These are phyloP conservation scores for Linum trigynum DNA, from an alignment of 345 rosid species.

Conservation along the genomic window DNA sequence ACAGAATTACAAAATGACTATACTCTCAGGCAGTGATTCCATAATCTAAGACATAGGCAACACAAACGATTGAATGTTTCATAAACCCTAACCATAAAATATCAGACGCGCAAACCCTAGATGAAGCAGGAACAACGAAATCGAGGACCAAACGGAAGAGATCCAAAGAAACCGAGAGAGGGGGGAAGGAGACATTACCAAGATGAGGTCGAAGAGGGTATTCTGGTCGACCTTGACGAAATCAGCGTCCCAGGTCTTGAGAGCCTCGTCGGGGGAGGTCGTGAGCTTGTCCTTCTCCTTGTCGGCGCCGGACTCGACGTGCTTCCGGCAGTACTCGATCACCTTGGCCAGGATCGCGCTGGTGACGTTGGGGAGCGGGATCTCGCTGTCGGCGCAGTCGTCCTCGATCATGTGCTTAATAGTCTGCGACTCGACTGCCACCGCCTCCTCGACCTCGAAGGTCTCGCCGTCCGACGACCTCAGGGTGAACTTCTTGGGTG, in stretches of 20 bases:
- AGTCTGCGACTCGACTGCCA: slow-evolving; percentile 54
- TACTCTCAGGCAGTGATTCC: too few species aligned
- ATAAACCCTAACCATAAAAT: too few species aligned
- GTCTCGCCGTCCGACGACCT: slow-evolving; percentile 57
- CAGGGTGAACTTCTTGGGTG: slow-evolving; percentile 28
- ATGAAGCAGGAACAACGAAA: too few species aligned
- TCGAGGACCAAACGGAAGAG: background rate
- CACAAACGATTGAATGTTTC: background rate
- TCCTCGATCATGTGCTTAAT: slow-evolving; percentile 68
- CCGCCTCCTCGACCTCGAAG: slow-evolving; percentile 54
- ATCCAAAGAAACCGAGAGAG: background rate
- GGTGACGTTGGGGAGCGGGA: slow-evolving; percentile 62
- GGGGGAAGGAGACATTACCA: slow-evolving; percentile 16
- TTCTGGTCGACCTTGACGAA: slow-evolving; percentile 45
- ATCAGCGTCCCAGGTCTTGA: slow-evolving; percentile 47
- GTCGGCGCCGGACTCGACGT: slow-evolving; percentile 37
- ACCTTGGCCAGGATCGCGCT: slow-evolving; percentile 71
- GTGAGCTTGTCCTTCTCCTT: slow-evolving; percentile 17
- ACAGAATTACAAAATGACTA: background rate
- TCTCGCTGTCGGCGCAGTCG: slow-evolving; percentile 44
- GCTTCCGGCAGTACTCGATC: slow-evolving; percentile 71
- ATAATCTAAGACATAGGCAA: too few species aligned
- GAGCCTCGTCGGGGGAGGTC: slow-evolving; percentile 22
- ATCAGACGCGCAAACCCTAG: too few species aligned
- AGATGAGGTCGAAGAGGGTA: slow-evolving; percentile 41